Evolutionary conservation across 2,329 filamentous ascomycete species (phyloP).

Genomic region (Bipolaris oryzae): DNA sequence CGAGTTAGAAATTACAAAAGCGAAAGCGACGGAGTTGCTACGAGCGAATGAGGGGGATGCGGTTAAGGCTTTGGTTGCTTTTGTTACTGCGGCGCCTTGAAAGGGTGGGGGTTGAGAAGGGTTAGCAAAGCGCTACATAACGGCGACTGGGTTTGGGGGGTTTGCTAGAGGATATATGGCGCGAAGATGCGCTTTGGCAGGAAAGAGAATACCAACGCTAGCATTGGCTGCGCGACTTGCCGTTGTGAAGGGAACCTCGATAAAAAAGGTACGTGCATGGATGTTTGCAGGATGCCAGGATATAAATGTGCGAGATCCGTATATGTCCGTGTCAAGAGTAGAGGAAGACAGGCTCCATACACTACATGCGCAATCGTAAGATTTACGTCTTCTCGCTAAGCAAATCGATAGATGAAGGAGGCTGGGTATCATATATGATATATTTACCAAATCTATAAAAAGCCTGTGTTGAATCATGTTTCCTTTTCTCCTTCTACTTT

Average conservation of each 20-base stretch:
- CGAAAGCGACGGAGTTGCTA: slow-evolving; percentile 75
- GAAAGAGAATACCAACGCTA: background rate
- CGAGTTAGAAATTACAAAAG: slow-evolving; percentile 73
- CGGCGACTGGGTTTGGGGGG: background rate
- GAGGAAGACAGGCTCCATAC: no score
- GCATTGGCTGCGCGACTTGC: background rate
- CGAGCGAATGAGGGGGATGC: slow-evolving; percentile 73
- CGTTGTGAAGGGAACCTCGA: no score
- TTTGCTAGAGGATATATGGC: background rate
- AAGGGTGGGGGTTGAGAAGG: background rate
- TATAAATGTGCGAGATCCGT: background rate
- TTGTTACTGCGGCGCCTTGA: slow-evolving; percentile 46
- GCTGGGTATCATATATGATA: background rate
- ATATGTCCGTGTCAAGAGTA: background rate
- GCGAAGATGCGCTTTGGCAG: background rate
- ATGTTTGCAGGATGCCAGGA: no score
- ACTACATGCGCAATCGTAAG: background rate
- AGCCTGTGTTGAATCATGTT: background rate
- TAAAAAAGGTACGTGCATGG: no score
- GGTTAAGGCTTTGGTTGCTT: slow-evolving; percentile 70
- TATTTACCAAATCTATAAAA: background rate
- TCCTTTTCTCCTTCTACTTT: background rate
- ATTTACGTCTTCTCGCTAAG: background rate
- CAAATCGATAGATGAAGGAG: background rate
- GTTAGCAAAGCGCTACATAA: background rate